A percentile compares a stretch with the other conserved stretches of the same genome.
phyloP scores from a whole-genome alignment of 208 protist species.

The Vickermania spadyakhi region DNA sequence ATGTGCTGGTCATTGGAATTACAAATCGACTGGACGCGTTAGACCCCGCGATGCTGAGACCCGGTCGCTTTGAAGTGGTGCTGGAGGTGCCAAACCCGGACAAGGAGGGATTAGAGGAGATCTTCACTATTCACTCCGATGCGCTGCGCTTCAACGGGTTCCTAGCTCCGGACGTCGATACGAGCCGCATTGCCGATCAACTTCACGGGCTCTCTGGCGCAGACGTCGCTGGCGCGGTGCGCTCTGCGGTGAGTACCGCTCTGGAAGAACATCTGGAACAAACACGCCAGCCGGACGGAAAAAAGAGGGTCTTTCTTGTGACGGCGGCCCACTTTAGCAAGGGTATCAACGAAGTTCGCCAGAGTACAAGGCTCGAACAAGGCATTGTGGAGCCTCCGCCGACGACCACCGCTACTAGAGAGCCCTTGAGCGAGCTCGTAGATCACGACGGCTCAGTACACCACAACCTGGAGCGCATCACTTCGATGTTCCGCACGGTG shows the following conservation, averaged over 20 bases:
- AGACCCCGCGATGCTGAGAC: slow-evolving; percentile 88
- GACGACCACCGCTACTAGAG: not conserved
- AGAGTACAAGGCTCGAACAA: slow-evolving; percentile 12
- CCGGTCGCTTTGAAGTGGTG: slow-evolving; percentile 92
- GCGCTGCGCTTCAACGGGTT: slow-evolving; percentile 77
- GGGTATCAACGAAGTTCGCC: slow-evolving; percentile 4
- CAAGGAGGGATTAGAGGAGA: slow-evolving; percentile 62
- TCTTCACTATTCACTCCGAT: slow-evolving; percentile 89
- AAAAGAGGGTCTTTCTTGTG: slow-evolving; percentile 2
- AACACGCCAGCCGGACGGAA: not conserved
- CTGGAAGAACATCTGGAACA: slow-evolving; percentile 52
- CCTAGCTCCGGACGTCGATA: slow-evolving; percentile 82
- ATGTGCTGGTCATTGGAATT: slow-evolving; percentile 93
- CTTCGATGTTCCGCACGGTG: slow-evolving; percentile 13
- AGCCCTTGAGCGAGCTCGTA: slow-evolving; percentile 9
- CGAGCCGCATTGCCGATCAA: slow-evolving; percentile 85
- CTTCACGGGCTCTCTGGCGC: slow-evolving; percentile 97
- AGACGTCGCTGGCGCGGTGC: slow-evolving; percentile 87
- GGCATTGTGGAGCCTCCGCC: slow-evolving; percentile 1
- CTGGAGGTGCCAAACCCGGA: slow-evolving; percentile 86
- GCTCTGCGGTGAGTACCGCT: slow-evolving; percentile 72
- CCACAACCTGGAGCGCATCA: slow-evolving; percentile 12
- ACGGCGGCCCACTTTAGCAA: not conserved
- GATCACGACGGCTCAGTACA: slow-evolving; percentile 50
- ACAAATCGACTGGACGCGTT: slow-evolving; percentile 90